phyloP scores from a whole-genome alignment of 305 asterid species.

The Solanum hybrid region DNA sequence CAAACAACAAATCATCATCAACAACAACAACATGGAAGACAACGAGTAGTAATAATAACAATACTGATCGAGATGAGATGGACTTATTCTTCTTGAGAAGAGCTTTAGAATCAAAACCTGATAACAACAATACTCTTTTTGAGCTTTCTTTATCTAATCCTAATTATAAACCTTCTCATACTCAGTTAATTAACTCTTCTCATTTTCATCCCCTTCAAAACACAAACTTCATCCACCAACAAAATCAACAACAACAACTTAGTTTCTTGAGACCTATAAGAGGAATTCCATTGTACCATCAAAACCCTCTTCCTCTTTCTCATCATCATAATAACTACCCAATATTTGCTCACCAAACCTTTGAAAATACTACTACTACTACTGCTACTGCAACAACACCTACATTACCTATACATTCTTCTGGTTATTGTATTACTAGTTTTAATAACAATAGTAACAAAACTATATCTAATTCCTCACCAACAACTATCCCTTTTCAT shows the following conservation, averaged over 20 bases:
- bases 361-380: background rate
- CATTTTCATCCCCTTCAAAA: slow-evolving; percentile 14
- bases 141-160: slow-evolving; percentile 28
- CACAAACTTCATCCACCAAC: background rate
- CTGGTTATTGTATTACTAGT: background rate
- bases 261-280: slow-evolving; percentile 57
- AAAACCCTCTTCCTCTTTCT: slow-evolving; percentile 26
- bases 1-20: slow-evolving; percentile 33
- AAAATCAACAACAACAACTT: slow-evolving; percentile 21
- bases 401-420: slow-evolving; percentile 10
- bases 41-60: slow-evolving; percentile 20
- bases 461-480: background rate
- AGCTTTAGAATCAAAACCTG: slow-evolving; percentile 23
- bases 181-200: slow-evolving; percentile 9
- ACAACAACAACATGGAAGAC: background rate
- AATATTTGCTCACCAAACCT: slow-evolving; percentile 1
- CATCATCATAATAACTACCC: slow-evolving; percentile 16
- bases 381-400: slow-evolving; percentile 1
- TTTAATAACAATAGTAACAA: background rate
- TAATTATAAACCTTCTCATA: background rate
- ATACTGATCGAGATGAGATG: slow-evolving; percentile 16
- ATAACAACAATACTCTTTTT: background rate
- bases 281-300: slow-evolving; percentile 75
- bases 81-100: slow-evolving; percentile 61
- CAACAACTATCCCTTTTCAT: background rate